Conservation (phyloP, 2,329 filamentous ascomycete genomes). For the Boeremia exigua region DNA sequence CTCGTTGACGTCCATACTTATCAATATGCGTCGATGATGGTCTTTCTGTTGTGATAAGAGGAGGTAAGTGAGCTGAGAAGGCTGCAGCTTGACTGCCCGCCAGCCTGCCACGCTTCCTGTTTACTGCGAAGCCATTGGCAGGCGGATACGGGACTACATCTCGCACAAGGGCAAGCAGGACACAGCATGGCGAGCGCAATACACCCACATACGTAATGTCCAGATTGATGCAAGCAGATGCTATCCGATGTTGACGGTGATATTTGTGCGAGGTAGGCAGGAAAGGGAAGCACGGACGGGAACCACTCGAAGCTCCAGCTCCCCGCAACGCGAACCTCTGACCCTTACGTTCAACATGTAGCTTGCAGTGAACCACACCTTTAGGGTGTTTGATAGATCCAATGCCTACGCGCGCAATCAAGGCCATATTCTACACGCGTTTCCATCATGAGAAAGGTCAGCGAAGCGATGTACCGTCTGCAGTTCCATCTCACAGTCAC, state of each 20-base stretch:
- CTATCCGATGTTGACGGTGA: no score
- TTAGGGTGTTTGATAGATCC: constrained; percentile 1
- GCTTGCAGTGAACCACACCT: background rate
- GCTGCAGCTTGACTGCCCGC: no score
- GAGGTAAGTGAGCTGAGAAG: no score
- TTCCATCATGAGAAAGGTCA: constrained; percentile 64
- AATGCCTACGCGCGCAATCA: constrained; percentile 56
- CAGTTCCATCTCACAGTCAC: constrained; percentile 4
- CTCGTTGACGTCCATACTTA: background rate
- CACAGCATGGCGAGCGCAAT: background rate
- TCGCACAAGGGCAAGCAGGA: no score
- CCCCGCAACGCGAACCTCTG: constrained; percentile 9
- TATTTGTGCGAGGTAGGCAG: background rate
- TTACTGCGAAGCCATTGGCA: no score
- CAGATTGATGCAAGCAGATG: background rate
- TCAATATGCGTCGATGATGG: no score
- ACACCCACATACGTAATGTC: background rate
- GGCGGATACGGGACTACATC: no score
- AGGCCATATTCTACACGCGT: constrained; percentile 70
- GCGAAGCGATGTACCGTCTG: background rate
- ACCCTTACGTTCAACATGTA: constrained; percentile 11
- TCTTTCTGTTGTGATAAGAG: no score
- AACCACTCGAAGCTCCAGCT: constrained; percentile 7
- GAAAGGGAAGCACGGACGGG: constrained; percentile 1
- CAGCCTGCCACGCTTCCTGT: no score